A percentile compares a stretch with the other conserved stretches of the same genome.
These are phyloP conservation scores for Neolentinus lepideus DNA, from an alignment of 1,284 basidiomycete species.

Conservation along the genomic window DNA sequence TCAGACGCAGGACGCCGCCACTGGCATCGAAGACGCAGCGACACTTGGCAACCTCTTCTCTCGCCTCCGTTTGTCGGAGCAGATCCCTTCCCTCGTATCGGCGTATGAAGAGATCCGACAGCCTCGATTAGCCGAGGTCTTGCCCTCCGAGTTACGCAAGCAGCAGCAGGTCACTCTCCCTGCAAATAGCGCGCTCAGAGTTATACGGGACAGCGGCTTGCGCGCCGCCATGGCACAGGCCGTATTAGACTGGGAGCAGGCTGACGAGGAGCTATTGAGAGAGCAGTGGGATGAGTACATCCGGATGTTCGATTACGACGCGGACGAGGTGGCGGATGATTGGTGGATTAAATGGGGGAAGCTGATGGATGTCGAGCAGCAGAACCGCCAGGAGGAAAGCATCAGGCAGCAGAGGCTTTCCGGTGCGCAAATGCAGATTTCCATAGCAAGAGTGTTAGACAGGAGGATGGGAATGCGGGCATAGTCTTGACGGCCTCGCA, in stretches of 20 bases:
- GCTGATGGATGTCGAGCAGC: neutral
- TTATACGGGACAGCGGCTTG: constrained; percentile 10
- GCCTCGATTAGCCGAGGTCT: constrained; percentile 11
- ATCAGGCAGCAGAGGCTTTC: neutral
- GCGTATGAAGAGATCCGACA: constrained; percentile 21
- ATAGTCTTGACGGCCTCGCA: neutral
- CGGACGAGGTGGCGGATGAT: constrained; percentile 11
- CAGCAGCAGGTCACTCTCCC: constrained; percentile 9
- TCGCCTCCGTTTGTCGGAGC: constrained; percentile 11
- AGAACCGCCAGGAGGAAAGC: neutral
- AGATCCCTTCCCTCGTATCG: constrained; percentile 16
- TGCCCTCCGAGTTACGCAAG: constrained; percentile 11
- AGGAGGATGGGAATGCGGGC: neutral
- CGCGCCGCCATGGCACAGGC: neutral
- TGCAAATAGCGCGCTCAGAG: constrained; percentile 11
- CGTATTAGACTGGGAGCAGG: constrained; percentile 3
- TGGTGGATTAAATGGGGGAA: constrained; percentile 5
- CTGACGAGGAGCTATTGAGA: constrained; percentile 11
- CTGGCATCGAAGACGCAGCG: constrained; percentile 21
- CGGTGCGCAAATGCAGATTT: neutral
- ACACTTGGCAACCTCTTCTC: constrained; percentile 21
- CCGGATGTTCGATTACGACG: constrained; percentile 11
- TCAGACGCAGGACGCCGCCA: constrained; percentile 15
- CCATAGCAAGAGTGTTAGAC: neutral
- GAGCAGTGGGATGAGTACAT: constrained; percentile 13